These are phyloP conservation scores for Pholiota adiposa DNA, from an alignment of 1,284 basidiomycete genomes.

Conservation along the genomic window DNA sequence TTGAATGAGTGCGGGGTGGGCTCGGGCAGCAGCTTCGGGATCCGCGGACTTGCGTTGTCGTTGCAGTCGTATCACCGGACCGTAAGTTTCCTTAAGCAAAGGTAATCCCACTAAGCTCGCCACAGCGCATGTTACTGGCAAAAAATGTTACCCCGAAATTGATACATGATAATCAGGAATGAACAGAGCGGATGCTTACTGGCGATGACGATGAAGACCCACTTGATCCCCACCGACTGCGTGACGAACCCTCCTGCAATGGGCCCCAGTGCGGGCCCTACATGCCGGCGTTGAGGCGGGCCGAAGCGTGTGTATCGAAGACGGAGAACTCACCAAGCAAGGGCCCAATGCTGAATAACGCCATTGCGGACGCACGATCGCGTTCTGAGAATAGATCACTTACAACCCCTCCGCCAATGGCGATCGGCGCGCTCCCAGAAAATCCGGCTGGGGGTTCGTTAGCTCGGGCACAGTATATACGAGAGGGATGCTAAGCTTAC, in stretches of 20 bases:
- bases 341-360: conserved; percentile 63
- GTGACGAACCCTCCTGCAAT: conserved; percentile 64
- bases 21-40: conserved; percentile 36
- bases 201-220: conserved; percentile 61
- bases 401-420: conserved; percentile 62
- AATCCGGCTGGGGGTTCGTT: conserved; percentile 49
- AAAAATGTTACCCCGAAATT: background rate
- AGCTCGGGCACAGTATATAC: background rate
- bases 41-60: conserved; percentile 40
- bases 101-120: conserved; percentile 56
- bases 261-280: conserved; percentile 58
- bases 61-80: conserved; percentile 55
- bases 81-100: conserved; percentile 64
- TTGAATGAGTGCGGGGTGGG: conserved; percentile 33
- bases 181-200: conserved; percentile 28
- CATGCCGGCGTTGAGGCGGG: background rate
- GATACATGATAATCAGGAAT: background rate
- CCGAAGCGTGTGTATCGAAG: background rate
- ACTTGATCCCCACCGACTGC: conserved; percentile 57
- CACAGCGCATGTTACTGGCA: conserved; percentile 42
- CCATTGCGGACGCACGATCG: conserved; percentile 69
- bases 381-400: conserved; percentile 63
- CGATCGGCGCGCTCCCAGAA: conserved; percentile 58
- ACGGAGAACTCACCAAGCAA: conserved; percentile 46
- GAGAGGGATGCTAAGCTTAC: conserved; percentile 36